phyloP scores from a whole-genome alignment of 1,284 basidiomycete genomes.

The Rhodotorula sp. region DNA sequence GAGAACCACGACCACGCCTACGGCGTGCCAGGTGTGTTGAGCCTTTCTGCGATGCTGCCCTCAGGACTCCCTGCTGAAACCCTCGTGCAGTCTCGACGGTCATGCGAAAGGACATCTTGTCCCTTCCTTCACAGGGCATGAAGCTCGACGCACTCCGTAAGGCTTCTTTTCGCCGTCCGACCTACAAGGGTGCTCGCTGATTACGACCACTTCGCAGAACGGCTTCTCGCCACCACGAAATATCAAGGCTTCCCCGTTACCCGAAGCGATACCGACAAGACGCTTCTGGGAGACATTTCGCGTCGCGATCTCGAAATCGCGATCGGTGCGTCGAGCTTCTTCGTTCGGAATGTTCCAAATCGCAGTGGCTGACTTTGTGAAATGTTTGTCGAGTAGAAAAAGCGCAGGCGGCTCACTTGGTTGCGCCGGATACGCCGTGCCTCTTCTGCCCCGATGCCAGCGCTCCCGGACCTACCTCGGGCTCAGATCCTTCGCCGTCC shows the following conservation, averaged over 20 bases:
- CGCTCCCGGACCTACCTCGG: not conserved
- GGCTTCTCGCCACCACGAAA: slow-evolving; percentile 64
- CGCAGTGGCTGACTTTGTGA: not conserved
- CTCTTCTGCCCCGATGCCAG: slow-evolving; percentile 56
- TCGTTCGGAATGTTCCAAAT: not conserved
- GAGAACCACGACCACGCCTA: slow-evolving; percentile 84
- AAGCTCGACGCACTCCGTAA: slow-evolving; percentile 72
- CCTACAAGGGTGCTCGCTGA: not conserved
- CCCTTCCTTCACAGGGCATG: slow-evolving; percentile 73
- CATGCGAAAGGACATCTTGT: slow-evolving; percentile 78
- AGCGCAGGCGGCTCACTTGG: slow-evolving; percentile 62
- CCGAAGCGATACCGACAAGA: slow-evolving; percentile 55
- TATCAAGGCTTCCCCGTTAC: slow-evolving; percentile 94
- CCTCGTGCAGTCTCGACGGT: slow-evolving; percentile 69
- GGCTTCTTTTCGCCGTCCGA: slow-evolving; percentile 43
- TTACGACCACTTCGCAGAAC: slow-evolving; percentile 56
- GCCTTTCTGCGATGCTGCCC: not conserved
- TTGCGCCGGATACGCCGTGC: slow-evolving; percentile 67
- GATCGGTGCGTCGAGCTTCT: slow-evolving; percentile 60
- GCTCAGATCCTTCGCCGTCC: not conserved
- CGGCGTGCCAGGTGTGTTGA: slow-evolving; percentile 72
- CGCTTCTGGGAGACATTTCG: slow-evolving; percentile 83
- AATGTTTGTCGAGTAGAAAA: slow-evolving; percentile 59
- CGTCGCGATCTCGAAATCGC: slow-evolving; percentile 82
- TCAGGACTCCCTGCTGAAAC: slow-evolving; percentile 1